phyloP scores from a whole-genome alignment of 331 rosid species.

The Arachis monticola region DNA sequence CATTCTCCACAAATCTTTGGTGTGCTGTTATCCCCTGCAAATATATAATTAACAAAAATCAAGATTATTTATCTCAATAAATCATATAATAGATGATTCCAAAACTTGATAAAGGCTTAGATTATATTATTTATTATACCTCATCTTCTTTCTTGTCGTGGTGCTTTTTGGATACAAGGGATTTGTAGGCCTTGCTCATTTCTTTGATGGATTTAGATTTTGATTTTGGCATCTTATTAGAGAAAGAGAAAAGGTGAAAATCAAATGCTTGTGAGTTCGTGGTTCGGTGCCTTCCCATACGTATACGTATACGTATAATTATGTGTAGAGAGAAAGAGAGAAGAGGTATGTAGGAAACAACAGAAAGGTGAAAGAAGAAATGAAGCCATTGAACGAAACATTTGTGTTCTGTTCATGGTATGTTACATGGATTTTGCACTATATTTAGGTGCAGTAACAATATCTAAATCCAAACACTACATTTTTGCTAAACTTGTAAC shows the following conservation, averaged over 20 bases:
- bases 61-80: constrained; percentile 20
- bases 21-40: constrained; percentile 42
- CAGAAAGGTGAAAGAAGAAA: constrained; percentile 17
- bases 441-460: constrained; percentile 39
- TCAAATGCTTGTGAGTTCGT: constrained; percentile 49
- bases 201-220: constrained; percentile 53
- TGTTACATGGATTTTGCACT: constrained; percentile 30
- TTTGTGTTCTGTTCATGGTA: constrained; percentile 9
- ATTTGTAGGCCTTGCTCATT: constrained; percentile 70
- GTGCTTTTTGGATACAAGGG: constrained; percentile 51
- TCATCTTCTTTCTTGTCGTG: constrained; percentile 50
- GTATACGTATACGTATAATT: background rate
- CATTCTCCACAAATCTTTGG: constrained; percentile 4
- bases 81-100: constrained; percentile 19
- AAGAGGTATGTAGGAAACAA: constrained; percentile 19
- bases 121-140: constrained; percentile 30
- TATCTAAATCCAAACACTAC: constrained; percentile 36
- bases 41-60: background rate
- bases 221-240: constrained; percentile 46
- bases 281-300: constrained; percentile 44
- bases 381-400: constrained; percentile 13
- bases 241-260: constrained; percentile 37
- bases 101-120: background rate
- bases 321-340: background rate
- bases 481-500: constrained; percentile 32